Evolutionary conservation across 2,329 filamentous ascomycete genomes (phyloP).

Genomic region (Arthroderma sp.): DNA sequence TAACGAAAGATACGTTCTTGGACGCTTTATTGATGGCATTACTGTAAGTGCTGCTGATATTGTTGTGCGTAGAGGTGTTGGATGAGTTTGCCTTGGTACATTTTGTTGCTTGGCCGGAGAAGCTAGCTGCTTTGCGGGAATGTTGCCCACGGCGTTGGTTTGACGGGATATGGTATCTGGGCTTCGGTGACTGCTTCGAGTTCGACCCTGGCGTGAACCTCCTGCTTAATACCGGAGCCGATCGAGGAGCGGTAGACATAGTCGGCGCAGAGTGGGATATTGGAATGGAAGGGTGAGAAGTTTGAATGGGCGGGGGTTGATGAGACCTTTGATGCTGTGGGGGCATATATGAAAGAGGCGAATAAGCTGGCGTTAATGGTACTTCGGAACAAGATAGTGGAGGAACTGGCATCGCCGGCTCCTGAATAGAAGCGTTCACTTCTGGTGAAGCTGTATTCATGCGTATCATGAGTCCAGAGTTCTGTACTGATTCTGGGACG

Average conservation of each 20-base stretch:
- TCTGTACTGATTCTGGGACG: conserved; percentile 28
- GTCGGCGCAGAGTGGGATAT: conserved; percentile 7
- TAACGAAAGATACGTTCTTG: conserved; percentile 55
- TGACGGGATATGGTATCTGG: conserved; percentile 19
- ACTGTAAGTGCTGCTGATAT: neutral
- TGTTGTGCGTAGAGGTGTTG: neutral
- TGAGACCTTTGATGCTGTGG: neutral
- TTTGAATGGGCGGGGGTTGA: conserved; percentile 6
- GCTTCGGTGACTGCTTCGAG: conserved; percentile 18
- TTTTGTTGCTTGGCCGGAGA: conserved; percentile 17
- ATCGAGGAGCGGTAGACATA: conserved; percentile 2
- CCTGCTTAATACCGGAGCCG: conserved; percentile 7
- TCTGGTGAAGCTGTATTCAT: conserved; percentile 26
- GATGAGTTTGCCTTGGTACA: conserved; percentile 17
- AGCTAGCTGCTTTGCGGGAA: conserved; percentile 30
- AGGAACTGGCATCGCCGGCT: conserved; percentile 20
- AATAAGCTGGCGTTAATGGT: conserved; percentile 5
- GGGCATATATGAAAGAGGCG: conserved; percentile 5
- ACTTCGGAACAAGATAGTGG: conserved; percentile 10
- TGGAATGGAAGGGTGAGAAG: neutral
- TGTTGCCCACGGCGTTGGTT: conserved; percentile 26
- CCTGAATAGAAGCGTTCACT: conserved; percentile 18
- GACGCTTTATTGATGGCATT: conserved; percentile 8
- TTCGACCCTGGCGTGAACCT: neutral
- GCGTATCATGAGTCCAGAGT: conserved; percentile 30